A percentile compares a stretch with the other conserved stretches of the same genome.
These are phyloP conservation scores for Sarocladium oryzae DNA, from an alignment of 2,329 filamentous ascomycete species.

Conservation along the genomic window DNA sequence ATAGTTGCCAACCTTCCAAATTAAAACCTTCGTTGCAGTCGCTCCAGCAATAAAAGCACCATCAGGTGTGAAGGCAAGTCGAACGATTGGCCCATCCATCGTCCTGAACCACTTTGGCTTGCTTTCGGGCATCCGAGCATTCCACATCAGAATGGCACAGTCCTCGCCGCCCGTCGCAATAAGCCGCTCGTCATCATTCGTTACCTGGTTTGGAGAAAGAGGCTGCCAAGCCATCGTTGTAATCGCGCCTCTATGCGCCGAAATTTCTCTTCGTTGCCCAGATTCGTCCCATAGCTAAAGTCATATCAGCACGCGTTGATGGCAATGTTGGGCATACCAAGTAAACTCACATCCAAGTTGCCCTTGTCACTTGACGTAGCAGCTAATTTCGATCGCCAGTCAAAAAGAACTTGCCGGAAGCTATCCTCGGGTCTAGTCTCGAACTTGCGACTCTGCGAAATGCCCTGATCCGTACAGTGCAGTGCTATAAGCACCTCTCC, in stretches of 20 bases:
- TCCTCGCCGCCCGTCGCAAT: conserved; percentile 58
- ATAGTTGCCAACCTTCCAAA: conserved; percentile 59
- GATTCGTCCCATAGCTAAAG: conserved; percentile 47
- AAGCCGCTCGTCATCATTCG: conserved; percentile 43
- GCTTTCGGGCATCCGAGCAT: conserved; percentile 46
- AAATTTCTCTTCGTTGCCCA: conserved; percentile 48
- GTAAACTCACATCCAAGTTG: conserved; percentile 53
- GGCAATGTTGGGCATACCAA: background rate
- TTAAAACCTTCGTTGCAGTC: conserved; percentile 50
- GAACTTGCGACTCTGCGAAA: conserved; percentile 41
- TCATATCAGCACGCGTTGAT: conserved; percentile 7
- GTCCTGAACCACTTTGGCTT: conserved; percentile 55
- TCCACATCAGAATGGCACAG: conserved; percentile 57
- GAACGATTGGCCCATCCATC: conserved; percentile 52
- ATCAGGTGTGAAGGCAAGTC: conserved; percentile 56
- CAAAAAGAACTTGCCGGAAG: conserved; percentile 51
- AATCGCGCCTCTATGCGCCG: conserved; percentile 52
- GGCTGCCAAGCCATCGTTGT: conserved; percentile 58
- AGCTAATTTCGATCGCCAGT: conserved; percentile 44
- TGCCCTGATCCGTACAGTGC: conserved; percentile 37
- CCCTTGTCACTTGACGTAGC: conserved; percentile 57
- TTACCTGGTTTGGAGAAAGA: conserved; percentile 28
- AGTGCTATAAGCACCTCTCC: conserved; percentile 47
- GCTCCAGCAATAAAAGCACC: conserved; percentile 58
- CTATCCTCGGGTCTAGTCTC: conserved; percentile 47